Evolutionary conservation across 2,329 filamentous ascomycete genomes (phyloP).

Genomic region (Dactylonectria estremocensis): DNA sequence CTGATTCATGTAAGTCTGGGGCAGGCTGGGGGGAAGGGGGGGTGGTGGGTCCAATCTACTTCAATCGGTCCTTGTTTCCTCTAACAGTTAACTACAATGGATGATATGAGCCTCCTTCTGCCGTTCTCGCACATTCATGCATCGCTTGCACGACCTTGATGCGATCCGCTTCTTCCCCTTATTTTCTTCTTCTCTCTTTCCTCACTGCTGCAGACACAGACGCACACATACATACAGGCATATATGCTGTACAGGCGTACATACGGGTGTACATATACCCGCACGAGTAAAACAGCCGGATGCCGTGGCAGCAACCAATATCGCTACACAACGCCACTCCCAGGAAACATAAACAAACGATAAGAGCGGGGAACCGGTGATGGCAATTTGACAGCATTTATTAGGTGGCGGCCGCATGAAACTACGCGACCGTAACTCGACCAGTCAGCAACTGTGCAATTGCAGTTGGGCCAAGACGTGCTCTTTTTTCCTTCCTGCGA

Average conservation of each 20-base stretch:
- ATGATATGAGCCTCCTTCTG: constrained; percentile 24
- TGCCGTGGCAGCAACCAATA: constrained; percentile 13
- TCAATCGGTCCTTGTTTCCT: constrained; percentile 22
- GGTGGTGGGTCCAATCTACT: background rate
- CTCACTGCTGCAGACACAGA: constrained; percentile 12
- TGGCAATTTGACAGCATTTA: constrained; percentile 4
- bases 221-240: background rate
- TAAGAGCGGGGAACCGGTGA: constrained; percentile 13
- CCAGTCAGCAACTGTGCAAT: constrained; percentile 26
- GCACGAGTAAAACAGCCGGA: constrained; percentile 21
- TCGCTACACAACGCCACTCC: background rate
- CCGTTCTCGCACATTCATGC: background rate
- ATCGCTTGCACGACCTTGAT: constrained; percentile 1
- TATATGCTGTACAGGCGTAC: background rate
- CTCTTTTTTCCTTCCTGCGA: constrained; percentile 12
- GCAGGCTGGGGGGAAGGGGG: background rate
- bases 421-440: constrained; percentile 14
- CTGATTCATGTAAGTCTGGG: constrained; percentile 20
- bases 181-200: constrained; percentile 25
- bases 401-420: constrained; percentile 22
- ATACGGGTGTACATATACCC: background rate
- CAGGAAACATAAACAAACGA: constrained; percentile 17
- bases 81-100: constrained; percentile 15
- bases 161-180: background rate
- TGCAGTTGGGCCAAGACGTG: constrained; percentile 18